Conservation (phyloP, 1,284 basidiomycete genomes). For the Bondarzewia mesenterica region DNA sequence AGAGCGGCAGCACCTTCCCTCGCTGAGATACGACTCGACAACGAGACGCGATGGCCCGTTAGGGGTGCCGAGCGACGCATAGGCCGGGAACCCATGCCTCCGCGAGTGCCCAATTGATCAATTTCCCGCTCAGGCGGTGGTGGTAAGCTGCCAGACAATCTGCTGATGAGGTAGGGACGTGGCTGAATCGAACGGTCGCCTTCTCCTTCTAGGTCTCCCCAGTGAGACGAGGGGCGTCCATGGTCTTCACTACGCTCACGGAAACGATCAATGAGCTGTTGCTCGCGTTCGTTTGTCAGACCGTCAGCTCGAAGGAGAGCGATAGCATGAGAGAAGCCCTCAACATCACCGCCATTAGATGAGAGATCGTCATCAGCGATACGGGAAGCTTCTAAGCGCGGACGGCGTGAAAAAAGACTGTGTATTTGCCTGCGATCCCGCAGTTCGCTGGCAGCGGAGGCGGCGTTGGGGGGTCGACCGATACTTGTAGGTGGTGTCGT, state of each 20-base stretch:
- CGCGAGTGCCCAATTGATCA: too few relatives aligned
- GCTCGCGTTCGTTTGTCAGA: constrained; percentile 13
- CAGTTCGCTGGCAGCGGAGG: not conserved
- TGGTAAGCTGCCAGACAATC: not conserved
- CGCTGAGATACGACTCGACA: not conserved
- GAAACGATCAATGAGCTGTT: constrained; percentile 16
- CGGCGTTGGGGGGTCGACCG: not conserved
- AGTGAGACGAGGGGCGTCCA: constrained; percentile 1
- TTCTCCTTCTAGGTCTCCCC: constrained; percentile 4
- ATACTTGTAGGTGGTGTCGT: not conserved
- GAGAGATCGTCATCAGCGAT: not conserved
- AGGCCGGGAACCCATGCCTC: too few relatives aligned
- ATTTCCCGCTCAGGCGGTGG: too few relatives aligned
- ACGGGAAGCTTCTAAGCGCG: constrained; percentile 1
- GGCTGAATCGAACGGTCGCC: not conserved
- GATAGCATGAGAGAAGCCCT: constrained; percentile 3
- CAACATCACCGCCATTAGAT: not conserved
- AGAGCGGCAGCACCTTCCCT: not conserved
- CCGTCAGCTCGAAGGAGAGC: constrained; percentile 15
- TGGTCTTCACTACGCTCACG: constrained; percentile 5
- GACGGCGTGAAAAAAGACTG: not conserved
- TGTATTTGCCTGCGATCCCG: constrained; percentile 6
- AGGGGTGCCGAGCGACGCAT: not conserved
- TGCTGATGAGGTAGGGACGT: not conserved
- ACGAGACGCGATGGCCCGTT: not conserved